Percentiles rank a stretch among this genome's conserved stretches.
phyloP scores from a whole-genome alignment of 176 grass and related monocot genomes.

The Oryza meridionalis region DNA sequence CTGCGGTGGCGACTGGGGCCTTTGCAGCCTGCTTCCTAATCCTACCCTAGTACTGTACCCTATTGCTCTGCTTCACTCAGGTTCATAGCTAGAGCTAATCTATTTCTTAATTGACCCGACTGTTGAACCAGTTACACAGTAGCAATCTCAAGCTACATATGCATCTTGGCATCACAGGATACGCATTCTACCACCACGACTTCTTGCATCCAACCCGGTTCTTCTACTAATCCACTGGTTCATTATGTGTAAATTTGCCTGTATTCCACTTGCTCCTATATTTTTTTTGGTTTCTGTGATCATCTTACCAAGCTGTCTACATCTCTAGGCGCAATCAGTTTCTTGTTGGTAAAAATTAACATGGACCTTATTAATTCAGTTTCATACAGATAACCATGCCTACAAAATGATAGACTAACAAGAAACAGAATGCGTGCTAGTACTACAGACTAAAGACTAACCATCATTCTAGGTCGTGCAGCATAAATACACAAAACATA shows the following conservation, averaged over 20 bases:
- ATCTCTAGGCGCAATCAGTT: neutral
- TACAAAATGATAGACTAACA: no score
- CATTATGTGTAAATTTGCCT: neutral
- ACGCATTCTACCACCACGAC: neutral
- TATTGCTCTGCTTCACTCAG: neutral
- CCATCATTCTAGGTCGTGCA: no score
- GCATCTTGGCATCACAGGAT: neutral
- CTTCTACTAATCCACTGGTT: no score
- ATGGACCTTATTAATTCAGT: neutral
- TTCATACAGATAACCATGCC: no score
- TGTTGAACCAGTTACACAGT: neutral
- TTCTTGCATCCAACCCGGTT: neutral
- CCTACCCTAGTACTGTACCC: no score
- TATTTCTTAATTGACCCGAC: neutral
- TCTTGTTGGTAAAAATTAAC: neutral
- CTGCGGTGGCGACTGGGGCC: no score
- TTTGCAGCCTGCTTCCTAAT: no score
- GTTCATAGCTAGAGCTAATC: neutral
- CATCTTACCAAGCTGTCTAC: neutral
- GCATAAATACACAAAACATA: no score
- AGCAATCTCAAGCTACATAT: neutral
- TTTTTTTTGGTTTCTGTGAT: neutral
- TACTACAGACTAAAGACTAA: no score
- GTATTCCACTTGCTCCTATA: neutral
- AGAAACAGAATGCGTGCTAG: no score